Evolutionary conservation across 345 rosid species (phyloP), one percentile per base, ranked within the genome.

Genomic region (Adansonia digitata): DNA sequence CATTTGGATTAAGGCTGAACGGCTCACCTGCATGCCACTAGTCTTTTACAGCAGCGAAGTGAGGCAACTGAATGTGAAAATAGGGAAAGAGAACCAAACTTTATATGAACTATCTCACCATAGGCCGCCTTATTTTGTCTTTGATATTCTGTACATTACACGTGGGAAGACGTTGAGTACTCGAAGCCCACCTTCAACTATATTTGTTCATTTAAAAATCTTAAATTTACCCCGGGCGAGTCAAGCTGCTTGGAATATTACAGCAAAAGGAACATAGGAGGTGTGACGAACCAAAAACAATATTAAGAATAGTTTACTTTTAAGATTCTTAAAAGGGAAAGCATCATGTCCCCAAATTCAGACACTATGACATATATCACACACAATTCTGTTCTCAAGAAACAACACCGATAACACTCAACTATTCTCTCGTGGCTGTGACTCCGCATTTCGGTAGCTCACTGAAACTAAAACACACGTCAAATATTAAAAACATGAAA

Each of bases 231-330:
- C 98, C 76, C 83, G 85, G 26, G 86, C 87, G 75, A 94, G 92
- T 94, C 96, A 37, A 92, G 92, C 78, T 88, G 91, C 84, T 86
- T 94, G 42, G 97, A 94, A 64, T 83, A 88, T 92, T 91, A 97
- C 98, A 91, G 85, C 56, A 73, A 79, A 55, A 81, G 78, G 67
- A 79, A 52, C 18, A 69, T 56, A 67, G 24, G 22, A 15, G 7
- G 20, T 67, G 6, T 13, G 5, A 67, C 18, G 0, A 45, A 45
- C 55, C 55, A 67, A 26, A 67, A 22, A 24, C 59, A 53, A 22
- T 53, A 53, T 9, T 75, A 85, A 91, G 26, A 60, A 17, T 34
- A 62, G 42, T 40, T 15, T 22, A 22, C 35, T 17, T 35, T 26
- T 35, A 40, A n/a, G 31, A n/a, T 55, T 75, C 40, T 27, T 14